Evolutionary conservation across 768 basidiomycete species (phyloP).

Genomic region (Amanita rubescens): DNA sequence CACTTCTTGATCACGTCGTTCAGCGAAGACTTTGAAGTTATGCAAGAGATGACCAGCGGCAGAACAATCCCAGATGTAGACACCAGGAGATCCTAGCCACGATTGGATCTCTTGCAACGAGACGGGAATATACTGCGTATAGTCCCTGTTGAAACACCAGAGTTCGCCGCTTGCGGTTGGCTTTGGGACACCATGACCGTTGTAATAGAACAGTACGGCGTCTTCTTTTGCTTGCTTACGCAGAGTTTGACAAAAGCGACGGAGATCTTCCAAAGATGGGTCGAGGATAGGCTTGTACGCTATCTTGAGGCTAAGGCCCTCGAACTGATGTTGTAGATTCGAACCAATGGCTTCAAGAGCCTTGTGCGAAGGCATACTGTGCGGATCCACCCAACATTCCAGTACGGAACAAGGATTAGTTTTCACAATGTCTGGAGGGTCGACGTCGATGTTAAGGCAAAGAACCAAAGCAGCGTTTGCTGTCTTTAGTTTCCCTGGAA

Average conservation of each 20-base stretch:
- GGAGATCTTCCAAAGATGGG: slow-evolving; percentile 90
- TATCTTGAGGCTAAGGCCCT: slow-evolving; percentile 90
- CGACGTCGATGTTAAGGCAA: slow-evolving; percentile 95
- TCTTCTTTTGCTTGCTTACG: slow-evolving; percentile 91
- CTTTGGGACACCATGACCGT: slow-evolving; percentile 96
- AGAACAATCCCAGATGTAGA: slow-evolving; percentile 99
- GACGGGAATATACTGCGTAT: slow-evolving; percentile 98
- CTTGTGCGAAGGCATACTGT: slow-evolving; percentile 84
- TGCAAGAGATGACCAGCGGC: slow-evolving; percentile 90
- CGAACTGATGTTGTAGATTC: slow-evolving; percentile 93
- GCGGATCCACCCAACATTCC: slow-evolving; percentile 98
- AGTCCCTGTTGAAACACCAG: slow-evolving; percentile 97
- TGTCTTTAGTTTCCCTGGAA: slow-evolving; percentile 85
- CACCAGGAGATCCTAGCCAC: slow-evolving; percentile 91
- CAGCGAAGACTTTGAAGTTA: slow-evolving; percentile 81
- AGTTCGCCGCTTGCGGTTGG: slow-evolving; percentile 94
- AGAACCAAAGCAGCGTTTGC: slow-evolving; percentile 82
- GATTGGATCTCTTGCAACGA: slow-evolving; percentile 88
- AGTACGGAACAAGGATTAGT: slow-evolving; percentile 92
- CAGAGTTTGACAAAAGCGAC: slow-evolving; percentile 74
- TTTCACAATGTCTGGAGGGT: slow-evolving; percentile 96
- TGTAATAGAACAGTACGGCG: slow-evolving; percentile 93
- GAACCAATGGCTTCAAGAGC: slow-evolving; percentile 91
- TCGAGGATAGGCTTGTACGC: slow-evolving; percentile 93
- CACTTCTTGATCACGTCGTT: slow-evolving; percentile 64